Percentiles rank a stretch among this genome's conserved stretches.
Conservation (phyloP, 1,139 yeast species). For the Magnusiomyces starmeri region DNA sequence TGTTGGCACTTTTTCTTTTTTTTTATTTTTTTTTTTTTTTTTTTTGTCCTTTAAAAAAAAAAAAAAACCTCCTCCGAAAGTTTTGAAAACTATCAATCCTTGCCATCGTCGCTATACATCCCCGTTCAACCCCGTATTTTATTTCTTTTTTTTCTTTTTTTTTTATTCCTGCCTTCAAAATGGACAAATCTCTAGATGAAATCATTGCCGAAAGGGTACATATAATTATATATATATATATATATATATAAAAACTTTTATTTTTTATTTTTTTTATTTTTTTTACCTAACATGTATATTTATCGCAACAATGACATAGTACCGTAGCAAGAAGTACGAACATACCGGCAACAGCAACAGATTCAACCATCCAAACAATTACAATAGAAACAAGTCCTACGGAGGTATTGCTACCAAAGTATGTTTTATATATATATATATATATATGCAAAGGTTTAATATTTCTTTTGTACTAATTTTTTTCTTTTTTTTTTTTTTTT, state of each 20-base stretch:
- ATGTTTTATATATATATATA: too few species aligned
- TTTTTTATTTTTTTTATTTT: neutral
- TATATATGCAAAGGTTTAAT: too few species aligned
- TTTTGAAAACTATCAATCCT: too few species aligned
- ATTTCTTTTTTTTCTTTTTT: neutral
- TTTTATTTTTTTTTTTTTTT: too few species aligned
- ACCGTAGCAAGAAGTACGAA: neutral
- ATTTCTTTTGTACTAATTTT: too few species aligned
- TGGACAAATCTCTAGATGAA: conserved; percentile 35
- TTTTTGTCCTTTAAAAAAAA: neutral
- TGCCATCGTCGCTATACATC: neutral
- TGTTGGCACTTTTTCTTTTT: too few species aligned
- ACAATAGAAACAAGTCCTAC: conserved; percentile 1
- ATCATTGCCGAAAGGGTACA: conserved; percentile 26
- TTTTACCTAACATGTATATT: neutral
- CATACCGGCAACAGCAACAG: conserved; percentile 8
- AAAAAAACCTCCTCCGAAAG: too few species aligned
- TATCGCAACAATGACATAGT: too few species aligned
- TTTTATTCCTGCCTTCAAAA: conserved; percentile 9
- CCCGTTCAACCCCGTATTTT: neutral
- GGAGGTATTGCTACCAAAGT: conserved; percentile 1
- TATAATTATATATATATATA: neutral
- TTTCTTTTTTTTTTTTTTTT: too few species aligned
- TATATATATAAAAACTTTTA: neutral
- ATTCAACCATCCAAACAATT: conserved; percentile 2